A percentile compares a stretch with the other conserved stretches of the same genome.
Evolutionary conservation across 768 basidiomycete species (phyloP).

Genomic region (Macrocybe gigantea): DNA sequence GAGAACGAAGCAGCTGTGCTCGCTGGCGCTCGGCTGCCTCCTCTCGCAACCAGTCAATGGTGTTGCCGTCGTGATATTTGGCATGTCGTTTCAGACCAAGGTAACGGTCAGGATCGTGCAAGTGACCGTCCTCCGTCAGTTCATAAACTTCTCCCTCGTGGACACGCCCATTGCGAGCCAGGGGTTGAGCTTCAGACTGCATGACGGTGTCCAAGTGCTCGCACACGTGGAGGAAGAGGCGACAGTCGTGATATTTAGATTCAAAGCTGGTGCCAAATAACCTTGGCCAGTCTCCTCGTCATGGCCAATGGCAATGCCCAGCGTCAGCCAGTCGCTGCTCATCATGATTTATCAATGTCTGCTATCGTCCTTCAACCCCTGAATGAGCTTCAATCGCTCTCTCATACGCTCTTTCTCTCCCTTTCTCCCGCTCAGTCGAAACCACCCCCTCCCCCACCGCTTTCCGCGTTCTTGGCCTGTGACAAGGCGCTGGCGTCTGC

Average conservation of each 20-base stretch:
- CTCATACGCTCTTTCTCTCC: conserved; percentile 67
- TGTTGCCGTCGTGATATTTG: conserved; percentile 52
- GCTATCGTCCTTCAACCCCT: conserved; percentile 57
- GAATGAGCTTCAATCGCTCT: conserved; percentile 53
- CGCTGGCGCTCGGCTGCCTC: conserved; percentile 57
- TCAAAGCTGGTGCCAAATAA: conserved; percentile 8
- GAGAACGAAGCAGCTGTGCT: conserved; percentile 39
- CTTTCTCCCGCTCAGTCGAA: conserved; percentile 62
- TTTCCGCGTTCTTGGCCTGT: conserved; percentile 52
- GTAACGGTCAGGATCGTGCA: conserved; percentile 11
- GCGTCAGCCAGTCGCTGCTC: too few relatives aligned
- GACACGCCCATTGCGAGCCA: conserved; percentile 13
- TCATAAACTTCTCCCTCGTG: conserved; percentile 38
- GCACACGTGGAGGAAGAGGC: not conserved
- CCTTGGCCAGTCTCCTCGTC: not conserved
- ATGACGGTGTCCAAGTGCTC: conserved; percentile 5
- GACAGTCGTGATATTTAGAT: conserved; percentile 2
- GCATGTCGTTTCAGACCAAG: conserved; percentile 15
- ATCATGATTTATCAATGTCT: conserved; percentile 44
- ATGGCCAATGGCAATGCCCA: conserved; percentile 6
- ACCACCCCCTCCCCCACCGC: conserved; percentile 56
- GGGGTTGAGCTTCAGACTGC: not conserved
- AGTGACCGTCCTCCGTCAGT: conserved; percentile 36
- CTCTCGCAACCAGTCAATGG: conserved; percentile 68
- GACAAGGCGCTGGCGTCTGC: conserved; percentile 64